These are phyloP conservation scores for Cymbopogon citratus DNA, from an alignment of 176 grass and related monocot species.

Conservation along the genomic window DNA sequence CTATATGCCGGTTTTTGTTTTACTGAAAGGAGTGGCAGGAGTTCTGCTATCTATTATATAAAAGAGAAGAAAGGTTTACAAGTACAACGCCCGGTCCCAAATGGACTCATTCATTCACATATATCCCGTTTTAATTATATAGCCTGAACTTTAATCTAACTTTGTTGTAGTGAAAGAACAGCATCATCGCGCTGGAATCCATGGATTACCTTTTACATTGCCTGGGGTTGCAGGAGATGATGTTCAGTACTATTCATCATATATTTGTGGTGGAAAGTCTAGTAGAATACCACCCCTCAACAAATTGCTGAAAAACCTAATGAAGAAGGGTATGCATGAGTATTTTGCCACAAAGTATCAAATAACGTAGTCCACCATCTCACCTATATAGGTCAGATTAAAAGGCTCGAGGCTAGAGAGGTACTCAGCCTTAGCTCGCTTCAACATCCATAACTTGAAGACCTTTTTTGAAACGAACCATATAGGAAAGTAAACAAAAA, in stretches of 20 bases:
- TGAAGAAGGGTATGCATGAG: not conserved
- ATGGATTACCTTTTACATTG: constrained; percentile 21
- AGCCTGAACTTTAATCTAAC: not conserved
- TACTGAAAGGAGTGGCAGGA: not conserved
- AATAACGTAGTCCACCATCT: not conserved
- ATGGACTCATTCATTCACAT: not conserved
- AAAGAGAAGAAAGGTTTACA: not conserved
- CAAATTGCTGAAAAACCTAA: not conserved
- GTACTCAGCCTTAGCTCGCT: no score
- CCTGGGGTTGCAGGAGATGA: not conserved
- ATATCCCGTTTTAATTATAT: not conserved
- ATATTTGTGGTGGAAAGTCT: not conserved
- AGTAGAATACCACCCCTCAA: not conserved
- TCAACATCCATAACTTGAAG: no score
- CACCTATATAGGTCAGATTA: no score
- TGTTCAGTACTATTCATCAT: not conserved
- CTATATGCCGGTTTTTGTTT: not conserved
- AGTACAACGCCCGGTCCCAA: not conserved
- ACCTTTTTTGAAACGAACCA: no score
- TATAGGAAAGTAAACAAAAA: no score
- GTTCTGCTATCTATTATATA: not conserved
- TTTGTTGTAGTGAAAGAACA: not conserved
- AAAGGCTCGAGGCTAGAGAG: no score
- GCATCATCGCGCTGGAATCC: not conserved
- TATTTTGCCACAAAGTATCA: not conserved